Conservation (phyloP, 169 alveolate species). For the Eimeria sp. region DNA sequence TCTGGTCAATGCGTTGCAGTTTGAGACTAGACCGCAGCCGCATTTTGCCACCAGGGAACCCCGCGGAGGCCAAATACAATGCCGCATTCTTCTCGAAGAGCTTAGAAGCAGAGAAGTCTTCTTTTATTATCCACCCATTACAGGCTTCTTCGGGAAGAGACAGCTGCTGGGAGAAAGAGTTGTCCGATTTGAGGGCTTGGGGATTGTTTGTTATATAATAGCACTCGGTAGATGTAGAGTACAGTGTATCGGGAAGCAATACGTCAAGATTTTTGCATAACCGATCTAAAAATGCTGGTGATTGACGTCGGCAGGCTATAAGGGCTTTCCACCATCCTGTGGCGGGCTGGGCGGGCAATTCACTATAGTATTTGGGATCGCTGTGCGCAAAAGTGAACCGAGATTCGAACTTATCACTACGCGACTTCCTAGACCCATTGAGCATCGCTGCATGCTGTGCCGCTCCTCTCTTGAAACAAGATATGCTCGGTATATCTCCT, state of each 20-base stretch:
- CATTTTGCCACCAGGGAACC: constrained; percentile 59
- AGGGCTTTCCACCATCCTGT: constrained; percentile 83
- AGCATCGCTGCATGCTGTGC: constrained; percentile 38
- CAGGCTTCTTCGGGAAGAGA: constrained; percentile 22
- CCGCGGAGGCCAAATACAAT: constrained; percentile 46
- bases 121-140: constrained; percentile 69
- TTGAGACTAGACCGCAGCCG: neutral
- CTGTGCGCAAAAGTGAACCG: constrained; percentile 71
- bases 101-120: constrained; percentile 80
- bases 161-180: constrained; percentile 31
- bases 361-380: constrained; percentile 65
- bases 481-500: neutral
- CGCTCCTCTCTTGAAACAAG: neutral
- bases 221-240: constrained; percentile 52
- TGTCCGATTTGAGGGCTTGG: constrained; percentile 23
- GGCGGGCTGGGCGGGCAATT: constrained; percentile 80
- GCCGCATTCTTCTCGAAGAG: constrained; percentile 75
- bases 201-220: constrained; percentile 68
- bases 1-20: constrained; percentile 11
- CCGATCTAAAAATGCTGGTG: constrained; percentile 28
- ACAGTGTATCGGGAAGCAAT: constrained; percentile 75
- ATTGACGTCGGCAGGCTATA: constrained; percentile 46
- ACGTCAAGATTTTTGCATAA: constrained; percentile 60
- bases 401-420: constrained; percentile 62
- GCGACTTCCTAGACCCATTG: constrained; percentile 63